phyloP scores from a whole-genome alignment of 768 basidiomycete genomes.

The Auriculariales sp. region DNA sequence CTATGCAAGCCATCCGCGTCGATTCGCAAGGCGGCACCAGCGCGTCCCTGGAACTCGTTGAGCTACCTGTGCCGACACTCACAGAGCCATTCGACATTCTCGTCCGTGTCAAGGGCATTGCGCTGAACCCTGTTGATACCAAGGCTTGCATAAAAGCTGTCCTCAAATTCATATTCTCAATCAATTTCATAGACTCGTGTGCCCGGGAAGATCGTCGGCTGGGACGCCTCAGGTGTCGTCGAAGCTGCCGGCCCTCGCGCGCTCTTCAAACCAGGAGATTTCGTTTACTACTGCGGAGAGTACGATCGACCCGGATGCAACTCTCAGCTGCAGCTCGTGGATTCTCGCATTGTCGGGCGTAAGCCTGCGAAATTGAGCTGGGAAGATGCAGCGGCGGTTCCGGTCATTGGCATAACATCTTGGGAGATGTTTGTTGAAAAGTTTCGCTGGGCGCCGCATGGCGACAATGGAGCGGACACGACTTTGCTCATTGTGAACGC shows the following conservation, averaged over 20 bases:
- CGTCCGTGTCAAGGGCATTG: not conserved
- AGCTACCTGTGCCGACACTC: too few species aligned
- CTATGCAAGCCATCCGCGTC: too few species aligned
- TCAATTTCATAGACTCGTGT: too few species aligned
- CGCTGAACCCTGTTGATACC: not conserved
- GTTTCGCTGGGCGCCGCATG: too few species aligned
- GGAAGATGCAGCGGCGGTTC: slow-evolving; percentile 3
- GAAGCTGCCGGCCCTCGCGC: too few species aligned
- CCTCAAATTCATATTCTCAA: not conserved
- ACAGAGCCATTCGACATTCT: slow-evolving; percentile 1
- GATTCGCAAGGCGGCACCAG: too few species aligned
- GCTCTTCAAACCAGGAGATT: not conserved
- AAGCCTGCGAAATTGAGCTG: not conserved
- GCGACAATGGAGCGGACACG: not conserved
- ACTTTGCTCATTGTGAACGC: not conserved
- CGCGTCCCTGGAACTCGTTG: too few species aligned
- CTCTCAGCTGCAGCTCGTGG: slow-evolving; percentile 1
- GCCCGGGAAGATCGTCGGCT: not conserved
- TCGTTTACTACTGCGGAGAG: not conserved
- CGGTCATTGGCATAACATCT: slow-evolving; percentile 3
- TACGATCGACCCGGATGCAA: too few species aligned
- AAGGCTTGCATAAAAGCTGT: not conserved
- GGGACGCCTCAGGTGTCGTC: not conserved
- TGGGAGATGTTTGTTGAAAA: slow-evolving; percentile 7
- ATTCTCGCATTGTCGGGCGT: not conserved